A percentile compares a stretch with the other conserved stretches of the same genome.
phyloP scores from a whole-genome alignment of 1,284 basidiomycete genomes.

The Cutaneotrichosporon cutaneum region DNA sequence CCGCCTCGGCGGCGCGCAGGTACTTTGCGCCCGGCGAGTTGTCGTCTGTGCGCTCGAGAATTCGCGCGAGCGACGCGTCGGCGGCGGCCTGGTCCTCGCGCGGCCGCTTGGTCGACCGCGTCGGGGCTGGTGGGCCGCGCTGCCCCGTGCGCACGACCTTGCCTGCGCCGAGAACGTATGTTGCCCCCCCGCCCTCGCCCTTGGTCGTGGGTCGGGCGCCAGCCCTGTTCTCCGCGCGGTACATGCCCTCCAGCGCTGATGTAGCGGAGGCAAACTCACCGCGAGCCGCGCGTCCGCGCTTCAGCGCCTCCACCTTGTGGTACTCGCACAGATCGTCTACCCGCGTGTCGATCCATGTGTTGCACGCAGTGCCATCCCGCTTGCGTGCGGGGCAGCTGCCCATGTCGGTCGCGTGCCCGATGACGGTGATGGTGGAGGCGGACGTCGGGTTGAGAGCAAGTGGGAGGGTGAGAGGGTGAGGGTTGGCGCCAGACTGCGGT shows the following conservation, averaged over 20 bases:
- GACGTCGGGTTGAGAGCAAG: slow-evolving; percentile 84
- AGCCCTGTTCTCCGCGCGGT: neutral
- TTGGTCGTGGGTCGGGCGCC: neutral
- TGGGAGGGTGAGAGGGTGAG: slow-evolving; percentile 74
- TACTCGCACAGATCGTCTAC: slow-evolving; percentile 77
- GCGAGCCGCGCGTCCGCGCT: slow-evolving; percentile 66
- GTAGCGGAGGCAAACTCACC: slow-evolving; percentile 64
- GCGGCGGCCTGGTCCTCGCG: neutral
- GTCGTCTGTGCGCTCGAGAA: neutral
- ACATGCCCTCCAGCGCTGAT: slow-evolving; percentile 15
- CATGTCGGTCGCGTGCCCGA: slow-evolving; percentile 82
- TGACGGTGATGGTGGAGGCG: slow-evolving; percentile 71
- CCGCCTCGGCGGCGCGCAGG: neutral
- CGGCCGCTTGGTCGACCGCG: neutral
- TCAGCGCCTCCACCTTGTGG: slow-evolving; percentile 78
- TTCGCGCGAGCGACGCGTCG: neutral
- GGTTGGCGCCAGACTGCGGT: slow-evolving; percentile 39
- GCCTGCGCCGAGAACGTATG: neutral
- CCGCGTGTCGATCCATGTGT: slow-evolving; percentile 81
- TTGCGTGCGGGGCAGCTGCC: slow-evolving; percentile 75
- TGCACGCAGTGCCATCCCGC: slow-evolving; percentile 76
- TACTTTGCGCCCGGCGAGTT: neutral
- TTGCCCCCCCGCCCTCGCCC: neutral
- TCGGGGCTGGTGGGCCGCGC: neutral
- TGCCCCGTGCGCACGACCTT: neutral